These are phyloP conservation scores for Chalaropsis ovoidea DNA, from an alignment of 2,329 filamentous ascomycete species.

Conservation along the genomic window DNA sequence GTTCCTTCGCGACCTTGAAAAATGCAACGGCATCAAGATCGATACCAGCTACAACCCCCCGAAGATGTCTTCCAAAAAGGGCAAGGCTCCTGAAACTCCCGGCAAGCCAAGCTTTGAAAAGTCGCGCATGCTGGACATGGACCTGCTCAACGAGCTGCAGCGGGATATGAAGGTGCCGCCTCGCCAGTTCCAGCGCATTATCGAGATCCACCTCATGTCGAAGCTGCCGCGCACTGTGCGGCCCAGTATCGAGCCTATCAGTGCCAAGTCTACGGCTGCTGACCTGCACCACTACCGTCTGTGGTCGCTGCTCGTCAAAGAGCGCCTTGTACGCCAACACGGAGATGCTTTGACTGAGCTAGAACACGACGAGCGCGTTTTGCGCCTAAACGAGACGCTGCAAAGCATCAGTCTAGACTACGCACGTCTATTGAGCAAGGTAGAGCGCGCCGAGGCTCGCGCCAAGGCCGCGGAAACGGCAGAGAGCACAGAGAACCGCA, in stretches of 20 bases:
- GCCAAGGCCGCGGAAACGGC: not conserved
- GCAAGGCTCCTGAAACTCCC: constrained; percentile 11
- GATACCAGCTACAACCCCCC: constrained; percentile 44
- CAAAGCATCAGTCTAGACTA: constrained; percentile 62
- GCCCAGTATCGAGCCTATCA: constrained; percentile 38
- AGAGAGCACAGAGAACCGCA: not conserved
- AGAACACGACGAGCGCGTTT: constrained; percentile 55
- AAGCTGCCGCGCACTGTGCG: constrained; percentile 47
- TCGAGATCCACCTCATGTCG: constrained; percentile 66
- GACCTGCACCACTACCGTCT: constrained; percentile 49
- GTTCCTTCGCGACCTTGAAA: constrained; percentile 49
- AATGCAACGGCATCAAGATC: constrained; percentile 48
- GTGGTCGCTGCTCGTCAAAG: constrained; percentile 68
- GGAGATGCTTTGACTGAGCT: constrained; percentile 59
- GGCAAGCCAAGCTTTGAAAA: constrained; percentile 24
- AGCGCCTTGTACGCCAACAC: constrained; percentile 66
- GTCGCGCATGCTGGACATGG: constrained; percentile 34
- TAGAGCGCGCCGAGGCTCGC: constrained; percentile 33
- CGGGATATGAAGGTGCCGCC: constrained; percentile 58
- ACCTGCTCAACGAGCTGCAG: constrained; percentile 47
- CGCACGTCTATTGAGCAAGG: constrained; percentile 48
- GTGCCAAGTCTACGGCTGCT: constrained; percentile 33
- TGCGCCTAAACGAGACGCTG: constrained; percentile 62
- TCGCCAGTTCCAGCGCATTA: constrained; percentile 62
- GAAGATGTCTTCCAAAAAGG: constrained; percentile 33